Conservation (phyloP, 441 rosid species). For the Raphanus hybrid region DNA sequence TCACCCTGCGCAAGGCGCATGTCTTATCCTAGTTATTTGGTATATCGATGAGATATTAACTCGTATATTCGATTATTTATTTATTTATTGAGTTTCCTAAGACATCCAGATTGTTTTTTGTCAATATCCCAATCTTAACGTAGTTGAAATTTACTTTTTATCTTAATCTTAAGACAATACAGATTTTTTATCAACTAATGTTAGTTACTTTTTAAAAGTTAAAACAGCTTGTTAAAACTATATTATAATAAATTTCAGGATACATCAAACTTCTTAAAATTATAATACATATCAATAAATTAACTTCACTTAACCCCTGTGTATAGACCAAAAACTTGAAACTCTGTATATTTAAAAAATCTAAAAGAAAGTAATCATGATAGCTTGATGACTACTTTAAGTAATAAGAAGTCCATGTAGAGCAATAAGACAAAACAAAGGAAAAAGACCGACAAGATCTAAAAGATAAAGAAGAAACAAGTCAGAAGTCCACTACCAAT, state of each 20-base stretch:
- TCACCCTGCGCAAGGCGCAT: no score
- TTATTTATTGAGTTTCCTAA: not conserved
- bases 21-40: no score
- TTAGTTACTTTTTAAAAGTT: not conserved
- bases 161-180: not conserved
- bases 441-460: not conserved
- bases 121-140: not conserved
- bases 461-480: not conserved
- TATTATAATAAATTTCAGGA: not conserved
- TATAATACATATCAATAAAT: constrained; percentile 1
- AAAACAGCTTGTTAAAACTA: not conserved
- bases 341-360: not conserved
- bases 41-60: no score
- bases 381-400: constrained; percentile 30
- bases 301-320: constrained; percentile 1
- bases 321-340: not conserved
- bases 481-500: no score
- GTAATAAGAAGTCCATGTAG: constrained; percentile 11
- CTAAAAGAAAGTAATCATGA: constrained; percentile 28
- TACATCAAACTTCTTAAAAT: not conserved
- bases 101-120: not conserved
- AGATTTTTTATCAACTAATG: not conserved
- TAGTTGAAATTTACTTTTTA: not conserved
- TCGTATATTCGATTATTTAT: not conserved
- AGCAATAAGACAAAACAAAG: constrained; percentile 27